Evolutionary conservation across 1,284 basidiomycete genomes (phyloP), one percentile per base, ranked within the genome.

Genomic region (Mycosarcoma mackinlayi): DNA sequence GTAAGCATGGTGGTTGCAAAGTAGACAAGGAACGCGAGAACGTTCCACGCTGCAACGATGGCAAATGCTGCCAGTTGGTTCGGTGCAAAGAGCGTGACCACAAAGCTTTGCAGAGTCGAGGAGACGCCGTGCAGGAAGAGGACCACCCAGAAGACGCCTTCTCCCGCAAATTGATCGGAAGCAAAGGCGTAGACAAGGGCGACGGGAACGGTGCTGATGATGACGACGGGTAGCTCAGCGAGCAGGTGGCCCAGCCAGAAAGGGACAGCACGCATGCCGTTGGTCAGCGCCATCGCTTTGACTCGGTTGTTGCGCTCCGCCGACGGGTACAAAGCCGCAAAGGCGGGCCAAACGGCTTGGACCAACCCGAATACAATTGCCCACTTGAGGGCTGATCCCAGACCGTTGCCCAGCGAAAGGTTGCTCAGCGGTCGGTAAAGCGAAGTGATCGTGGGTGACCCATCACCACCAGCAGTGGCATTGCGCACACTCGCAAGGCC

Each of bases 211-310:
- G 89, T 85, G 16, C 87, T 80, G 30, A 89, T 79, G 16, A 89
- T 56, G 3, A 87, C 86, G 69, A 87, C 87, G 4, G 65, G 86
- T 0, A 88, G 84, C 77, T 92, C 91, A 80, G 90, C 91, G 70
- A 90, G 84, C 6, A 92, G 85, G 81, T 92, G 91, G 0, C 91
- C 91, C 2, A 92, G 84, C 91, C 91, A 92, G 23, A 92, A 84
- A 0, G 89, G 90, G 27, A 88, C 81, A 6, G 91, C 90, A 52
- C 88, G 86, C 28, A 92, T 84, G 0, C 91, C 91, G 76, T 92
- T 92, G 30, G 89, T 91, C 25, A 90, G 83, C 64, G 90, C 89
- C 89, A 90, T 92, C 6, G 89, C 90, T 83, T 89, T 90, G 2
- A 89, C 90, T 37, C 87, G 88, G 8, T 88, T 89, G 39, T 86